phyloP scores from a whole-genome alignment of 2,329 filamentous ascomycete genomes.

The Exophiala spinifera region DNA sequence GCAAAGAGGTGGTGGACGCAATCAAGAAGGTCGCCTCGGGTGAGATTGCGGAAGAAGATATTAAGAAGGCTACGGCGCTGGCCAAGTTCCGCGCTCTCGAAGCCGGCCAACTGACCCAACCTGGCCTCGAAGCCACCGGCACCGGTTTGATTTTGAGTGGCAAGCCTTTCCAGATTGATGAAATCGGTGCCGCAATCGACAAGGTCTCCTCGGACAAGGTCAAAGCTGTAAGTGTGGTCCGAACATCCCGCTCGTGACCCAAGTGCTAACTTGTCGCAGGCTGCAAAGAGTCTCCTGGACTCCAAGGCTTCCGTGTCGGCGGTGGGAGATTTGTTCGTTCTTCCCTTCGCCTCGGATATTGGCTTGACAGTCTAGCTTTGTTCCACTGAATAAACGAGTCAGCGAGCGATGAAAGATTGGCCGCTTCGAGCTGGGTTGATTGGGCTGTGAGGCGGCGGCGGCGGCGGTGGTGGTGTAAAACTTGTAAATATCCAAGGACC shows the following conservation, averaged over 20 bases:
- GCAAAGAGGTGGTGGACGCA: slow-evolving; percentile 72
- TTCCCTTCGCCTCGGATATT: slow-evolving; percentile 92
- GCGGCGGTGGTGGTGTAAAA: slow-evolving; percentile 16
- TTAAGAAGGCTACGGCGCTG: slow-evolving; percentile 85
- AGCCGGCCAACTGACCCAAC: slow-evolving; percentile 70
- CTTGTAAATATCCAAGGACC: slow-evolving; percentile 13
- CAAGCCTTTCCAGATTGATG: slow-evolving; percentile 79
- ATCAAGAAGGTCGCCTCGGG: slow-evolving; percentile 78
- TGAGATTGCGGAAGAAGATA: slow-evolving; percentile 74
- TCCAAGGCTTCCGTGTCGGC: slow-evolving; percentile 84
- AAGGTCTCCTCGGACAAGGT: slow-evolving; percentile 79
- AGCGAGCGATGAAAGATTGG: too few species aligned
- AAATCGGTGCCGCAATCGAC: slow-evolving; percentile 74
- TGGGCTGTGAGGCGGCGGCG: too few species aligned
- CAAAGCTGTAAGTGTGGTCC: slow-evolving; percentile 62
- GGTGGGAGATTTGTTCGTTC: slow-evolving; percentile 84
- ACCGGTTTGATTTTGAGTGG: slow-evolving; percentile 76
- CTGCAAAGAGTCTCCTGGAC: slow-evolving; percentile 81
- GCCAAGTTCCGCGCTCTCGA: slow-evolving; percentile 92
- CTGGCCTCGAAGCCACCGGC: slow-evolving; percentile 78
- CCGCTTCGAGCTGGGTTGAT: too few species aligned
- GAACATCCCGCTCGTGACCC: neutral
- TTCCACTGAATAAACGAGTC: too few species aligned
- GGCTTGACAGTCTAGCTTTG: slow-evolving; percentile 80
- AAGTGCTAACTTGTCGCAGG: slow-evolving; percentile 49